Base-by-base conservation (phyloP, 2,329 filamentous ascomycete genomes). In the Xenosphaeropsis pyriputrescens region DNA sequence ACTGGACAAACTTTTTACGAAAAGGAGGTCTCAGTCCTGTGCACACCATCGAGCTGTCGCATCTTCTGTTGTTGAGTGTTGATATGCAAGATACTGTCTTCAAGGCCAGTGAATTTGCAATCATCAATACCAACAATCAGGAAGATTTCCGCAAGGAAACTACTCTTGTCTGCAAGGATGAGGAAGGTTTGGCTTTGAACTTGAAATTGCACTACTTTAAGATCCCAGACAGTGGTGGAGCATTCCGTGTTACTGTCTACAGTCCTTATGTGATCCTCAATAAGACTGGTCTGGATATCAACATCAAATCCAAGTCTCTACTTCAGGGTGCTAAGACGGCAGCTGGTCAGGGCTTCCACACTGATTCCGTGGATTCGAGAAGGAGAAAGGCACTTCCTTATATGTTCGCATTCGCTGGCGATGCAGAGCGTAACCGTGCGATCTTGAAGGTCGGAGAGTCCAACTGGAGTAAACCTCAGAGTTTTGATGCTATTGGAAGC, bases 21-120 rank as follows among this genome's bases (percentile, higher is more conserved):
- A 96, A 95, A 58, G 91, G 93, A 18, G 93, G 93, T 12, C 80
- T 96, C 40, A 98, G 91, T 55, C 93, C 93, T 1, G 88, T 98
- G 0, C 91, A 98, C 55, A 88, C 96, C 8, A 89, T 96, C 14
- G 89, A 98, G 59, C 67, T 98, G 15, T 95, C 89, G 1, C 93
- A 96, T 58, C 67, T 98, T 7, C 68, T 98, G 3, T 67, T 98
- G 19, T 72, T 98, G 50, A 96, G 89, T 51, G 73, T 98, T 44
- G 88, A 96, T 51, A 85, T 98, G 78, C 85, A 98, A 60, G 91
- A 98, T 53, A 95, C 86, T 0, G 76, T 83, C 1, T 95, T 93
- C 68, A 93, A 86, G 53, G 72, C 86, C 14, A 96, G 91, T 61
- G 91, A 98, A 45, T 98, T 96, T 60, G 80, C 88, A 17, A 93